Evolutionary conservation across 2,329 filamentous ascomycete species (phyloP), one percentile per base, ranked within the genome.

Genomic region (Colletotrichum musicola): DNA sequence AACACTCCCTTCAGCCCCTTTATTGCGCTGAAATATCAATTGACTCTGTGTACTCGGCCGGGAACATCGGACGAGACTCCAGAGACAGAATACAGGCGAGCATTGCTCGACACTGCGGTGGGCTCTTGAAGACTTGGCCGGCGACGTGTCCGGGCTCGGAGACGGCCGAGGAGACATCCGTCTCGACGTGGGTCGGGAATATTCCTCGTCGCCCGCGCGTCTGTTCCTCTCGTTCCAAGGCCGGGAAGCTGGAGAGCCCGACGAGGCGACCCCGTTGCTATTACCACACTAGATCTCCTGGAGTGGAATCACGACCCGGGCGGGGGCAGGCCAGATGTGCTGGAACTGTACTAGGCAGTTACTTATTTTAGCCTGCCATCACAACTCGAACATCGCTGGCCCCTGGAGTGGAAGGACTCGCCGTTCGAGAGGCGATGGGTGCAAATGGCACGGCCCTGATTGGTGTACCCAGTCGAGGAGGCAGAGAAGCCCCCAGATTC

Each of bases 281-380:
- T 60, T 60, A 64, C 54, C 54, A 64, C 49, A 65, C 35, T 22
- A 35, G 65, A 60, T 60, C 55, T 7, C 40, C 35, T 18, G 14
- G 38, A 22, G 65, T 54, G 49, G 65, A 59, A 64, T 47, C 49
- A 42, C 20, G 25, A 18, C 47, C 30, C 49, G 22, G 42, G 55
- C 53, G 53, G 54, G 47, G 35, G 22, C 16, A 51, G 64, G 53
- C 51, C 51, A 51, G 38, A 60, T 65, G 61, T 51, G 25, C 20
- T 54, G 30, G 20, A 46, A 44, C 40, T 30, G 38, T 47, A 54
- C 60, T 68, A 64, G 27, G 40, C 44, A 58, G 40, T 57, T 68
- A 30, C 64, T 68, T 64, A 54, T 53, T 58, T 68, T 68, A 68
- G 64, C 46, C 64, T 64, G 60, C 18, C 60, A 58, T 7, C 25